These are phyloP conservation scores for Eimeria falciformis DNA, from an alignment of 169 alveolate species.

Conservation along the genomic window DNA sequence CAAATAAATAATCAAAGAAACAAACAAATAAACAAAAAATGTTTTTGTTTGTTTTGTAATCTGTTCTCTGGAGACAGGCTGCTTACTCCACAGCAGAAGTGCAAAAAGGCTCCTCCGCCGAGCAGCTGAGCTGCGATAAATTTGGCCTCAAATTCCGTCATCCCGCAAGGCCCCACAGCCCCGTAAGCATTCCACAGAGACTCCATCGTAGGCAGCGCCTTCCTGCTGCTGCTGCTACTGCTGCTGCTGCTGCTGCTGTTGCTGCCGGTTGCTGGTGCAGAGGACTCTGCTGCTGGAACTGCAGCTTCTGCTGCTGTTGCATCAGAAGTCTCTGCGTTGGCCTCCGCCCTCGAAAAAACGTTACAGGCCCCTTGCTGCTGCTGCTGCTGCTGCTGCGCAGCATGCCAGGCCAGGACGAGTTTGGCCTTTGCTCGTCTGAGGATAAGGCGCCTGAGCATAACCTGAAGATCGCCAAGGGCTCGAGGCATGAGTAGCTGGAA, in stretches of 20 bases:
- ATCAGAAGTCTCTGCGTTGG: not conserved
- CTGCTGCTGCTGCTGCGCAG: conserved; percentile 24
- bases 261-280: conserved; percentile 24
- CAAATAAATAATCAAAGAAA: too few relatives aligned
- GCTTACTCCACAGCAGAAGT: conserved; percentile 21
- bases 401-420: conserved; percentile 60
- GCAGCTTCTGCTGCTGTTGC: not conserved
- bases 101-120: conserved; percentile 69
- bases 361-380: conserved; percentile 19
- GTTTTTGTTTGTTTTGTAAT: too few relatives aligned
- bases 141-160: conserved; percentile 65
- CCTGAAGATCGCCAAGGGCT: conserved; percentile 50
- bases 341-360: not conserved
- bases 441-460: conserved; percentile 53
- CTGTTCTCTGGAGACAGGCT: too few relatives aligned
- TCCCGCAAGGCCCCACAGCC: conserved; percentile 21
- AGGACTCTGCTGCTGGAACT: not conserved
- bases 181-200: conserved; percentile 23
- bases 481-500: conserved; percentile 70
- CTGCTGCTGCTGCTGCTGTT: conserved; percentile 17
- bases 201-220: not conserved
- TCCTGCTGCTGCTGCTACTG: not conserved
- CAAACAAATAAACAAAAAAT: too few relatives aligned
- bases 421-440: conserved; percentile 33
- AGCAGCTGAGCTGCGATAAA: conserved; percentile 62